Evolutionary conservation across 257 asterid species (phyloP), one percentile per base, ranked within the genome.

Genomic region (Fraxinus americana): DNA sequence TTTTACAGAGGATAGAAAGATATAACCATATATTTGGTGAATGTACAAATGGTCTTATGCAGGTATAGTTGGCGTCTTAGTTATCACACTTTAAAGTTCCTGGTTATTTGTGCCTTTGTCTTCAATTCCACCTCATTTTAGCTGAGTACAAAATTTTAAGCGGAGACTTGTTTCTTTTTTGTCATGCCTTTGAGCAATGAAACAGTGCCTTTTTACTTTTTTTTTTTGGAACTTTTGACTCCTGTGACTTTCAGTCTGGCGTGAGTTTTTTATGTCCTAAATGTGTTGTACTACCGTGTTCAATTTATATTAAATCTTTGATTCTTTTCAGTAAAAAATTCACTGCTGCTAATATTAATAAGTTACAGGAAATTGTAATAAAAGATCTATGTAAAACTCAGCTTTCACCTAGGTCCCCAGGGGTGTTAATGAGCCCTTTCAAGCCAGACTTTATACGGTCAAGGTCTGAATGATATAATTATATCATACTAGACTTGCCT

Each of bases 21-120:
- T 96, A 96, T 74, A 96, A 96, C 84, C 96, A 94, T 73, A 82
- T 78, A 21, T 93, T 80, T 86, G 97, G 99, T 29, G 87, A 83
- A 71, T 87, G 75, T 12, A 19, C 89, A 65, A 82, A 70, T 78
- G 83, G 95, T 80, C 90, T 93, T 77, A 36, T 80, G 79, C 98
- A 96, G 99, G 99, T 96, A 87, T 43, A 36, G 54, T 29, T 25
- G 5, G 45, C 17, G 45, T 41, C 17, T 50, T 36, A 35, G 4
- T 17, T 5, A 8, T 13, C 17, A 50, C 21, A 27, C 12, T 5
- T 45, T 4, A 13, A 43, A 23, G 25, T 69, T 70, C 65, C 73
- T 54, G 72, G 61, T 48, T 35, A 23, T 48, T 35, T 52, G 48
- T 70, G 36, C 52, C 74, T 66, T 59, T 59, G 67, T 59, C 27